Evolutionary conservation across 2,329 filamentous ascomycete genomes (phyloP).

Genomic region (Aspergillus piperis): DNA sequence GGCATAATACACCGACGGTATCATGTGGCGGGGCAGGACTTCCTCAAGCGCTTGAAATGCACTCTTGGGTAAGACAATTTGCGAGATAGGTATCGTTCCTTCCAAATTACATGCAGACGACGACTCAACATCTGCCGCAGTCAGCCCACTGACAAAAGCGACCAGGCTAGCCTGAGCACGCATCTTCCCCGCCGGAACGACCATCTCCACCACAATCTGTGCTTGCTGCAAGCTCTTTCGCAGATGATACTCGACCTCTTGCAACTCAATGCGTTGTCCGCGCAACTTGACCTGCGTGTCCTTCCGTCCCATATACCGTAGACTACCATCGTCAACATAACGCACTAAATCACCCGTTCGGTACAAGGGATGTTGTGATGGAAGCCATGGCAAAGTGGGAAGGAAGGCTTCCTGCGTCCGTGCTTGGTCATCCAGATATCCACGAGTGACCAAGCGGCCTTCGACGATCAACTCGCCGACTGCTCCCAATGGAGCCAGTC

Average conservation of each 20-base stretch:
- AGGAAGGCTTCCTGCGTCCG: constrained; percentile 1
- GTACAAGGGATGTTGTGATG: not conserved
- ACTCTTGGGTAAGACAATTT: not conserved
- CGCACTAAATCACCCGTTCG: constrained; percentile 9
- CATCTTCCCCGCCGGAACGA: not conserved
- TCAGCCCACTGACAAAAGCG: not conserved
- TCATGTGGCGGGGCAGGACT: not conserved
- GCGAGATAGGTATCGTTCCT: not conserved
- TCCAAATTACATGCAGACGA: too few species aligned
- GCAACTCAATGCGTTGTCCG: constrained; percentile 6
- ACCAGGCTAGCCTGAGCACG: not conserved
- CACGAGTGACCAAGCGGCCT: not conserved
- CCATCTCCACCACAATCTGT: not conserved
- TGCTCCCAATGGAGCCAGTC: constrained; percentile 4
- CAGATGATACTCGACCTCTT: constrained; percentile 7
- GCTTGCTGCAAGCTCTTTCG: not conserved
- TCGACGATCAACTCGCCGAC: constrained; percentile 11
- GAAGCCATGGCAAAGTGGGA: not conserved
- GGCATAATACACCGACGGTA: not conserved
- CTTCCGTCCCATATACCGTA: constrained; percentile 11
- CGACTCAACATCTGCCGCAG: not conserved
- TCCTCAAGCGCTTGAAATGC: not conserved
- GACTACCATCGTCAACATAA: not conserved
- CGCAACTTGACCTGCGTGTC: constrained; percentile 9
- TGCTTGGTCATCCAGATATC: constrained; percentile 1